phyloP scores from a whole-genome alignment of 345 rosid genomes.

The Eucalyptus tenuipes region DNA sequence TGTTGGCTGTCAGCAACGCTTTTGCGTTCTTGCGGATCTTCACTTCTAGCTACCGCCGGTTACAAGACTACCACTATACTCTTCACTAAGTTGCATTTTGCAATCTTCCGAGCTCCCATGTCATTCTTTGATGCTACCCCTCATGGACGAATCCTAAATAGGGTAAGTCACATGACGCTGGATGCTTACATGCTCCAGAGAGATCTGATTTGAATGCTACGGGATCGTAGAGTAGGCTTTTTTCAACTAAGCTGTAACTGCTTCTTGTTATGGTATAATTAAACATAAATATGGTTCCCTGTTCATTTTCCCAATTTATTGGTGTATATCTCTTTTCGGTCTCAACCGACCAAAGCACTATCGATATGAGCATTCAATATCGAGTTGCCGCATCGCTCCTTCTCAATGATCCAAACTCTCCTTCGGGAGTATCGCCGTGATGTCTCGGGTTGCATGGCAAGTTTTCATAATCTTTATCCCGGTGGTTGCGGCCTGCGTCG shows the following conservation, averaged over 20 bases:
- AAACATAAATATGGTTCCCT: background rate
- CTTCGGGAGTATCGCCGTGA: slow-evolving; percentile 58
- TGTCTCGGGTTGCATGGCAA: slow-evolving; percentile 83
- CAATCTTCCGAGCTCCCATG: slow-evolving; percentile 70
- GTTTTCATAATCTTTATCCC: slow-evolving; percentile 67
- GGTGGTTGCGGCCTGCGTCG: slow-evolving; percentile 40
- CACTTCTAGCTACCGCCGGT: slow-evolving; percentile 33
- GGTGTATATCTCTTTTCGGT: slow-evolving; percentile 17
- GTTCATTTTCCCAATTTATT: background rate
- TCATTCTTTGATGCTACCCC: slow-evolving; percentile 76
- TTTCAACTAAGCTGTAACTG: background rate
- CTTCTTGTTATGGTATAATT: background rate
- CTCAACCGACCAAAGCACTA: slow-evolving; percentile 70
- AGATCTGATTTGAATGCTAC: background rate
- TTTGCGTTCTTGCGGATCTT: slow-evolving; percentile 31
- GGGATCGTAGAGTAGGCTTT: background rate
- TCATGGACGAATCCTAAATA: slow-evolving; percentile 48
- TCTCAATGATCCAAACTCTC: slow-evolving; percentile 45
- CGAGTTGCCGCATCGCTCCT: slow-evolving; percentile 31
- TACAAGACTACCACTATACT: slow-evolving; percentile 49
- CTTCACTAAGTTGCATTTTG: slow-evolving; percentile 46
- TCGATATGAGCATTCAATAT: slow-evolving; percentile 38
- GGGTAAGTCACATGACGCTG: slow-evolving; percentile 10
- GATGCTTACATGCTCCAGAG: background rate
- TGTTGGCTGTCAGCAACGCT: slow-evolving; percentile 35